Conservation (phyloP, 495 filamentous ascomycete genomes). For the Trichoderma orchidacearum region DNA sequence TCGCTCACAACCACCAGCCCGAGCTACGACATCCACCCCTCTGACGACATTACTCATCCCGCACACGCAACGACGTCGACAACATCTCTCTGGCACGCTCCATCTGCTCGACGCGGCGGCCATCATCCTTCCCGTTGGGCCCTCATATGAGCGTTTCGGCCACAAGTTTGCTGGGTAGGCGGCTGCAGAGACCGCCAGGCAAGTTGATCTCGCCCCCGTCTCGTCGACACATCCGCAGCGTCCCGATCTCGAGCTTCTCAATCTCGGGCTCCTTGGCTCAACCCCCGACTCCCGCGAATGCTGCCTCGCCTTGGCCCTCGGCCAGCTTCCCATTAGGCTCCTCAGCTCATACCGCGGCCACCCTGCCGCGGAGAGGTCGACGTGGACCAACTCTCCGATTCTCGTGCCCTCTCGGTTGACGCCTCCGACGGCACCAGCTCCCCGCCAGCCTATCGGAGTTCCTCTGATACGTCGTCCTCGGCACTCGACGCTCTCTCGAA, state of each 20-base stretch:
- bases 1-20: too few species aligned
- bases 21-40: not conserved
- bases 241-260: not conserved
- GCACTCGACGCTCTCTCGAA: constrained; percentile 12
- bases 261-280: not conserved
- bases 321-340: not conserved
- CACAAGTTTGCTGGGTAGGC: not conserved
- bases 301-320: not conserved
- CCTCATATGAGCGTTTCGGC: not conserved
- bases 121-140: not conserved
- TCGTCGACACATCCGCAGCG: too few species aligned
- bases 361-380: constrained; percentile 2
- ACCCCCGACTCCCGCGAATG: not conserved
- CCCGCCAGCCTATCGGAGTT: constrained; percentile 20
- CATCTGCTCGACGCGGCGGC: not conserved
- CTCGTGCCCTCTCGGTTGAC: constrained; percentile 12
- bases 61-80: not conserved
- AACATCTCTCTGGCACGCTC: not conserved
- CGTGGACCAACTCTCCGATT: not conserved
- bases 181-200: not conserved
- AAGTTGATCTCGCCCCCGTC: not conserved
- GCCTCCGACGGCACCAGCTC: constrained; percentile 31
- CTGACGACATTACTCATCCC: not conserved
- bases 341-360: not conserved
- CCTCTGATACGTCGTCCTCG: constrained; percentile 24